These are phyloP conservation scores for Camelina hispida DNA, from an alignment of 345 rosid species.

Conservation along the genomic window DNA sequence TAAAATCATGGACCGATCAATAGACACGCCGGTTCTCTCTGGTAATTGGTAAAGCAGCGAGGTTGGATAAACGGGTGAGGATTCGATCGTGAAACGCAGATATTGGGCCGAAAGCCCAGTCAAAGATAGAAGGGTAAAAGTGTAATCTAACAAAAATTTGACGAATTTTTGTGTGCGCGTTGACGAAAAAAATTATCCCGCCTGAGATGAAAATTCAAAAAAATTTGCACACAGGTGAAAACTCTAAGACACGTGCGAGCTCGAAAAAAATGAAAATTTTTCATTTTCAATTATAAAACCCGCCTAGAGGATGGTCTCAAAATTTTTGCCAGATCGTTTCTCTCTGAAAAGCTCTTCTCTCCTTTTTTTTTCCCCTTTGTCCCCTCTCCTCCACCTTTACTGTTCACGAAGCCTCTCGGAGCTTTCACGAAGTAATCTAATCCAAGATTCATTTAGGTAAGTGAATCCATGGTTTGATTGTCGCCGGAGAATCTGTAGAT, in stretches of 20 bases:
- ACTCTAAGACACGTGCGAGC: constrained; percentile 36
- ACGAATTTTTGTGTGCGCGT: not conserved
- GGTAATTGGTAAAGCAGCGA: not conserved
- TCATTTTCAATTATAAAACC: constrained; percentile 44
- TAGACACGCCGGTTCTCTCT: not conserved
- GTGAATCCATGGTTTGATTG: not conserved
- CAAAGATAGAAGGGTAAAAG: not conserved
- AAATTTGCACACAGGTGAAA: constrained; percentile 18
- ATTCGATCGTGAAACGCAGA: not conserved
- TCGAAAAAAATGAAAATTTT: constrained; percentile 16
- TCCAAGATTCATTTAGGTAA: constrained; percentile 30
- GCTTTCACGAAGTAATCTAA: constrained; percentile 24
- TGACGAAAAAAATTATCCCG: constrained; percentile 34
- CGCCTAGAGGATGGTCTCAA: constrained; percentile 33
- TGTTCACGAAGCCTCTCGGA: constrained; percentile 15
- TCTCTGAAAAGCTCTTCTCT: constrained; percentile 30
- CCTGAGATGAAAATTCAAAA: constrained; percentile 41
- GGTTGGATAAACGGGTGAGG: constrained; percentile 1
- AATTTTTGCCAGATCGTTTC: constrained; percentile 41
- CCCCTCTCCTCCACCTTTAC: constrained; percentile 29
- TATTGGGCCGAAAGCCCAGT: constrained; percentile 31
- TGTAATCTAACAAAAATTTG: not conserved
- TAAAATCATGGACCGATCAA: not conserved
- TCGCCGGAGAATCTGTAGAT: not conserved
- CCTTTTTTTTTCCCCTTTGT: constrained; percentile 20